These are phyloP conservation scores for Meyerozyma smithsonii DNA, from an alignment of 1,139 yeast species.

Conservation along the genomic window DNA sequence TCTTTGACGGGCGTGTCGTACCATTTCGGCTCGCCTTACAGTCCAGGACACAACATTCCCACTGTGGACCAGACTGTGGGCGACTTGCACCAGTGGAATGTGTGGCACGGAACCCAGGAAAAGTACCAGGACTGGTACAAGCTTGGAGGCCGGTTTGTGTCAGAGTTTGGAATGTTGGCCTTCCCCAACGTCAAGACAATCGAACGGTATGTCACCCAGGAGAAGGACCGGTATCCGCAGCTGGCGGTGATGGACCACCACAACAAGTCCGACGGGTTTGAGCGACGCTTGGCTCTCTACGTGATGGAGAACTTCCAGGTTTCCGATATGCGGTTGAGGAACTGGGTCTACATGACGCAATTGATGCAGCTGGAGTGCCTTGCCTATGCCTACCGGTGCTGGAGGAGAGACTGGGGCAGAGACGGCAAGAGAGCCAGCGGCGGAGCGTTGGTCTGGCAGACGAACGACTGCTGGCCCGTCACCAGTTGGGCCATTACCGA, in stretches of 20 bases:
- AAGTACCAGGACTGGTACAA: conserved; percentile 39
- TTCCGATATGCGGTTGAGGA: conserved; percentile 24
- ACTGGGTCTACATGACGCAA: conserved; percentile 47
- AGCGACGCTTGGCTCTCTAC: conserved; percentile 38
- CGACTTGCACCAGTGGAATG: conserved; percentile 47
- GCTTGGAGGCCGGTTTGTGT: conserved; percentile 38
- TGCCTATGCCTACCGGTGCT: conserved; percentile 40
- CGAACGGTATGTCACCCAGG: conserved; percentile 25
- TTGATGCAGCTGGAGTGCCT: conserved; percentile 47
- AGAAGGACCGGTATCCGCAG: conserved; percentile 31
- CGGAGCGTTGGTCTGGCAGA: conserved; percentile 48
- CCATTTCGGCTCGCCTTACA: conserved; percentile 42
- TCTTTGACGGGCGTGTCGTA: conserved; percentile 26
- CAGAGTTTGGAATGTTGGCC: conserved; percentile 46
- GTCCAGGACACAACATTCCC: conserved; percentile 19
- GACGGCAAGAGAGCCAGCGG: conserved; percentile 23
- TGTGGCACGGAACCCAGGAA: conserved; percentile 45
- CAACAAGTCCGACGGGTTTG: conserved; percentile 42
- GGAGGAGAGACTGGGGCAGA: conserved; percentile 42
- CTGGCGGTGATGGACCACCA: conserved; percentile 34
- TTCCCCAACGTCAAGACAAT: conserved; percentile 29
- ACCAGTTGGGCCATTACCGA: conserved; percentile 45
- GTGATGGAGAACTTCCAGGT: conserved; percentile 39
- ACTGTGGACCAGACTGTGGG: conserved; percentile 34
- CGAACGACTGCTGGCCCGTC: conserved; percentile 50